These are phyloP conservation scores for Coemansia sp. DNA, from an alignment of 371 early-diverging fungal genomes.

Conservation along the genomic window DNA sequence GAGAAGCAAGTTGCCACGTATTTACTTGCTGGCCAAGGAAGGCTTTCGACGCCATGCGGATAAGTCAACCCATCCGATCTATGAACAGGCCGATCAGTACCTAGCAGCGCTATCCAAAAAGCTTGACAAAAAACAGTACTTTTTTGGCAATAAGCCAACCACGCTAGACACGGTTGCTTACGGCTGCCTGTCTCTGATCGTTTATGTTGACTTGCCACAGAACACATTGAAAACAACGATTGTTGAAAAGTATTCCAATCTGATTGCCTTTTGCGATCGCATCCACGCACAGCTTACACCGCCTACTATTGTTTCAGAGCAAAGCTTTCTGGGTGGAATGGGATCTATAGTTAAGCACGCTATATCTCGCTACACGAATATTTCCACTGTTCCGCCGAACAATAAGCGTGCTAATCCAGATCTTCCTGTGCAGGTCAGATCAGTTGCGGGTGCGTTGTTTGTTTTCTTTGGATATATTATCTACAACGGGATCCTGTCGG, in stretches of 20 bases:
- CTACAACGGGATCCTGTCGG: slow-evolving; percentile 35
- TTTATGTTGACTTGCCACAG: slow-evolving; percentile 65
- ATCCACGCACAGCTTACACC: slow-evolving; percentile 24
- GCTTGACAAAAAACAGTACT: slow-evolving; percentile 62
- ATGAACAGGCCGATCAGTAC: slow-evolving; percentile 53
- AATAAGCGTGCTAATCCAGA: slow-evolving; percentile 7
- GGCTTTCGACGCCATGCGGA: slow-evolving; percentile 48
- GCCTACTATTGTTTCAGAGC: slow-evolving; percentile 14
- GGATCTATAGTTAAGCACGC: slow-evolving; percentile 20
- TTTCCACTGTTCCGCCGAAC: not conserved
- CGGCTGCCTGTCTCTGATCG: slow-evolving; percentile 65
- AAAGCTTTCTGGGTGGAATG: slow-evolving; percentile 18
- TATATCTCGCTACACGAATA: not conserved
- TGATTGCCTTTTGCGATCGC: slow-evolving; percentile 63
- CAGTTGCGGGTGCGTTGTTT: slow-evolving; percentile 24
- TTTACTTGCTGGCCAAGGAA: slow-evolving; percentile 41
- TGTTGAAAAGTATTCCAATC: slow-evolving; percentile 58
- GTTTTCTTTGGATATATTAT: slow-evolving; percentile 40
- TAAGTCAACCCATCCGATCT: slow-evolving; percentile 53
- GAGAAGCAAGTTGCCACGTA: slow-evolving; percentile 31
- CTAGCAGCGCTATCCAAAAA: slow-evolving; percentile 58
- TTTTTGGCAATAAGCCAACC: slow-evolving; percentile 68
- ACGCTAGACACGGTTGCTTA: slow-evolving; percentile 68
- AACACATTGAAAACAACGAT: slow-evolving; percentile 62
- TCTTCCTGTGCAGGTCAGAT: slow-evolving; percentile 15